phyloP scores from a whole-genome alignment of 2,329 filamentous ascomycete genomes.

The Clonostachys rhizophaga region DNA sequence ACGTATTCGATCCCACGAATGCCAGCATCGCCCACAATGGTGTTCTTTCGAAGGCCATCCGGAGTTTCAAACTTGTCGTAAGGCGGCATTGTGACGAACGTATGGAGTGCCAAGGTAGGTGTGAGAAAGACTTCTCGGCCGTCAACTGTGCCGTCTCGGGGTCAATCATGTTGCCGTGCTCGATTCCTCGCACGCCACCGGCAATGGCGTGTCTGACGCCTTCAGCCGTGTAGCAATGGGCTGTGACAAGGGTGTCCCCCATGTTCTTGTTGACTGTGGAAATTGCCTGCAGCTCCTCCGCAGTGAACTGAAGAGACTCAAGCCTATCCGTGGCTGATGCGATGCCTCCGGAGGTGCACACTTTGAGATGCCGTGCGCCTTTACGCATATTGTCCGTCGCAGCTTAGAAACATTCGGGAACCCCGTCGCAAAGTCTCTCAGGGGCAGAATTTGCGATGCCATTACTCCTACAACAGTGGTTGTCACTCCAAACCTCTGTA shows the following conservation, averaged over 20 bases:
- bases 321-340: constrained; percentile 49
- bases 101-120: constrained; percentile 33
- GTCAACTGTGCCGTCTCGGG: constrained; percentile 39
- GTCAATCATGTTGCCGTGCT: constrained; percentile 37
- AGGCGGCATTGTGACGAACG: constrained; percentile 31
- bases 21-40: constrained; percentile 39
- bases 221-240: constrained; percentile 50
- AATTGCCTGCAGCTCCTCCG: constrained; percentile 50
- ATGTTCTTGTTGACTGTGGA: constrained; percentile 39
- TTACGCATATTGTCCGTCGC: constrained; percentile 48
- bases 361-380: constrained; percentile 58
- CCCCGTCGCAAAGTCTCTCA: constrained; percentile 45
- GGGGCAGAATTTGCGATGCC: constrained; percentile 12
- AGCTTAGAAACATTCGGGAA: constrained; percentile 45
- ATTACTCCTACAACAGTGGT: constrained; percentile 19
- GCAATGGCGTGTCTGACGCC: constrained; percentile 50
- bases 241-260: constrained; percentile 46
- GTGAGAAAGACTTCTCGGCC: constrained; percentile 45
- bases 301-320: constrained; percentile 49
- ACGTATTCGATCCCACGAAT: constrained; percentile 41
- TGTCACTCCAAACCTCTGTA: constrained; percentile 24
- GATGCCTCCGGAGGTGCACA: constrained; percentile 55
- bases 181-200: constrained; percentile 51
- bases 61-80: constrained; percentile 42
- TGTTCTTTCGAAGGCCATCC: constrained; percentile 41